Conservation (phyloP, 345 rosid genomes). For the Eucalyptus sideroxylon region DNA sequence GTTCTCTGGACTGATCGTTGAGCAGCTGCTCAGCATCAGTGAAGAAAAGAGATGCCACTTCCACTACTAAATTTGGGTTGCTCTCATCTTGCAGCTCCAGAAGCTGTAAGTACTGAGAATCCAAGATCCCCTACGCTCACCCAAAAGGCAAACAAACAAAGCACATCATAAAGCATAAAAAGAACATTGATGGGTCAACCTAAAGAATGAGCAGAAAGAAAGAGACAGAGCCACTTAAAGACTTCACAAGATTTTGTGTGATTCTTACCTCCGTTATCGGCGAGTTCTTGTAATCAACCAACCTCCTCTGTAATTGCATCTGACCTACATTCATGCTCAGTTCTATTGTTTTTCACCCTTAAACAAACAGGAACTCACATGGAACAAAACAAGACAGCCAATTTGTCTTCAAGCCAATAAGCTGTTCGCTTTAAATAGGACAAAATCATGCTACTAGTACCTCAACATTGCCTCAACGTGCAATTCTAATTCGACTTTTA, state of each 20-base stretch:
- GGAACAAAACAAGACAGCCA: background rate
- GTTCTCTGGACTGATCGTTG: conserved; percentile 50
- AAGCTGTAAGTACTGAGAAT: conserved; percentile 68
- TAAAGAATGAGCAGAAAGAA: no score
- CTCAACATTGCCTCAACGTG: background rate
- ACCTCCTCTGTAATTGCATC: conserved; percentile 60
- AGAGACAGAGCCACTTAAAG: no score
- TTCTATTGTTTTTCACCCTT: background rate
- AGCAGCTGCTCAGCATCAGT: conserved; percentile 76
- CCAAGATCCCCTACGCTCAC: conserved; percentile 53
- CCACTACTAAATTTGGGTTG: conserved; percentile 79
- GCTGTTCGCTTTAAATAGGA: background rate
- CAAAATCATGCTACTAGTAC: background rate
- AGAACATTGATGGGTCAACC: no score
- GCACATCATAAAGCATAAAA: no score
- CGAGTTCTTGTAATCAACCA: conserved; percentile 60
- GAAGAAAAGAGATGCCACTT: conserved; percentile 78
- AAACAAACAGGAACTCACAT: background rate
- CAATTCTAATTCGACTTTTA: background rate
- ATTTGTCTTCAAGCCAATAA: background rate
- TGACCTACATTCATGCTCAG: conserved; percentile 41
- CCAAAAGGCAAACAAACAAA: background rate
- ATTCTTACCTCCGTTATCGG: conserved; percentile 50
- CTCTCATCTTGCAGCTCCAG: conserved; percentile 89
- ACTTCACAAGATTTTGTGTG: no score